Conservation (phyloP, 768 basidiomycete species). For the Clavulina sp. region DNA sequence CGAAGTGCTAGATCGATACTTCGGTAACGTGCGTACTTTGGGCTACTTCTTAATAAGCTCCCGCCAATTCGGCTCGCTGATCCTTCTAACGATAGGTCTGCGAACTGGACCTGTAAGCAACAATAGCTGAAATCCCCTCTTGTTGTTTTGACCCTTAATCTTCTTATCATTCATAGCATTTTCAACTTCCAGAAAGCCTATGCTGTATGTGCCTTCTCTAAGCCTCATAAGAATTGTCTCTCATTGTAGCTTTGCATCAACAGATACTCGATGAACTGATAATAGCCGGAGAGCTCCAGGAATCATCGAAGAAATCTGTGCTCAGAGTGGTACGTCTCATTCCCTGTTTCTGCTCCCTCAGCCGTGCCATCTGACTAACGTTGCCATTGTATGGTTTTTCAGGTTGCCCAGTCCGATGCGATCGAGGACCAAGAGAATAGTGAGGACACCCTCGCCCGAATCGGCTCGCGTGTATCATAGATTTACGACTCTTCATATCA, state of each 20-base stretch:
- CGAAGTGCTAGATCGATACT: slow-evolving; percentile 30
- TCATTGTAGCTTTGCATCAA: not conserved
- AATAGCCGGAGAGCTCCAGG: slow-evolving; percentile 85
- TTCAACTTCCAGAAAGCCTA: slow-evolving; percentile 98
- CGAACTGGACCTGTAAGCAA: slow-evolving; percentile 73
- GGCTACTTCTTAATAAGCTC: slow-evolving; percentile 16
- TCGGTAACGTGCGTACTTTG: slow-evolving; percentile 88
- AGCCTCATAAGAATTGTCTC: not conserved
- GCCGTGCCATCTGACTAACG: not conserved
- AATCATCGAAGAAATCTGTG: slow-evolving; percentile 61
- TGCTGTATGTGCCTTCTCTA: slow-evolving; percentile 27
- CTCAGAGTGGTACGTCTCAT: slow-evolving; percentile 22
- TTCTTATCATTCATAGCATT: slow-evolving; percentile 33
- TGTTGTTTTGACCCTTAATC: not conserved
- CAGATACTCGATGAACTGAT: slow-evolving; percentile 79
- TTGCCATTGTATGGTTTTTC: slow-evolving; percentile 1
- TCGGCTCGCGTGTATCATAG: slow-evolving; percentile 14
- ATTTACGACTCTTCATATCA: no score
- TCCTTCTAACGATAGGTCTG: slow-evolving; percentile 19
- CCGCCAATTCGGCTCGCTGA: not conserved
- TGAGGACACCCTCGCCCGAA: slow-evolving; percentile 24
- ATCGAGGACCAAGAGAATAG: slow-evolving; percentile 25
- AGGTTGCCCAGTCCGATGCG: slow-evolving; percentile 24
- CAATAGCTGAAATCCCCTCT: not conserved
- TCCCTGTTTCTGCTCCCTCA: not conserved